These are phyloP conservation scores for Poa annua DNA, from an alignment of 176 grass and related monocot species.

Conservation along the genomic window DNA sequence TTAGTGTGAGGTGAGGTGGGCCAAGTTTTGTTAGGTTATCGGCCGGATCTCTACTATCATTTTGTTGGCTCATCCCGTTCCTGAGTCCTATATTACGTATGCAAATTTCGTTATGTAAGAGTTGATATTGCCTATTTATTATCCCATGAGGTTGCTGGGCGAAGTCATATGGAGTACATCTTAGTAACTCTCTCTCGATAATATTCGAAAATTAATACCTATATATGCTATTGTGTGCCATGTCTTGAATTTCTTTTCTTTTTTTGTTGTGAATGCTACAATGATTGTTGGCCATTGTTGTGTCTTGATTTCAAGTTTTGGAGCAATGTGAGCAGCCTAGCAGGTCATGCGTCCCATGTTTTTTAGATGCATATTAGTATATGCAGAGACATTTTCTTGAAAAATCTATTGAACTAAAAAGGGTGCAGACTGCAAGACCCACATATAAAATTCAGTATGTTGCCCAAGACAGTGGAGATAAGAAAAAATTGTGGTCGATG, in stretches of 20 bases:
- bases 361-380: not conserved
- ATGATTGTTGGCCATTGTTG: not conserved
- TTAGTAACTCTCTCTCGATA: not conserved
- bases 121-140: not conserved
- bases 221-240: not conserved
- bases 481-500: not conserved
- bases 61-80: conserved; percentile 32
- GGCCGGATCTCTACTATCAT: conserved; percentile 11
- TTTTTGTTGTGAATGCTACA: not conserved
- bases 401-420: not conserved
- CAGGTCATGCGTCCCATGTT: not conserved
- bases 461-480: not conserved
- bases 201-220: not conserved
- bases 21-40: conserved; percentile 51
- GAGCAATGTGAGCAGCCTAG: not conserved
- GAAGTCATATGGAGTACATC: conserved; percentile 3
- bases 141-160: not conserved
- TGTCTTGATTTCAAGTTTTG: not conserved
- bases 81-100: conserved; percentile 19
- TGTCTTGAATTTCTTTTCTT: not conserved
- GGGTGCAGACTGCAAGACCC: not conserved
- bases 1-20: conserved; percentile 32
- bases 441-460: not conserved
- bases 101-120: conserved; percentile 1
- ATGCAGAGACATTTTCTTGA: not conserved